Base-by-base conservation (phyloP, 2,329 filamentous ascomycete genomes). In the Berkeleyomyces basicola region DNA sequence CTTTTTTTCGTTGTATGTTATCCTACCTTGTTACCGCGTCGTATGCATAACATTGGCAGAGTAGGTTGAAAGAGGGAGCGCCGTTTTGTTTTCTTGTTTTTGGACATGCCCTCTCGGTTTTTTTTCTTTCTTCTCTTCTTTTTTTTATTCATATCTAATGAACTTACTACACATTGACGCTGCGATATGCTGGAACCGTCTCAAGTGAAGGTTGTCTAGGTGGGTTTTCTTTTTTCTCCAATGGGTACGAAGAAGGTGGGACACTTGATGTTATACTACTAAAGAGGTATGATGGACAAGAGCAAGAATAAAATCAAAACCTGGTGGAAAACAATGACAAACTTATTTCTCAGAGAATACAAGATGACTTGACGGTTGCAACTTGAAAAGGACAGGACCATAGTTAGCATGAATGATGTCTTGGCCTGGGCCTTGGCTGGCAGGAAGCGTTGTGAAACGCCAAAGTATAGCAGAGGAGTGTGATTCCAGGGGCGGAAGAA, bases 371-470 rank as follows among this genome's bases (percentile, higher is more conserved):
- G 23, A 23, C 23, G 23, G 23, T 23, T 23, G 23, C 23, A 23
- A 1, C 23, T 23, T 23, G 23, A 23, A 23, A 1, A 23, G 23
- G 23, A 23, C 23, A 23, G 23, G 23, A 23, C 23, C 23, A 23
- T 23, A 23, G 23, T 23, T 23, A 23, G 23, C 31, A 7, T 53
- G 49, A 4, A 37, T 6, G 14, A 11, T 14, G 4, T 14, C 11
- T 43, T 14, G 42, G 10, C 49, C 23, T 53, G 4, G 4, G 49
- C n/a, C 49, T 58, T 10, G 14, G 16, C 37, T 43, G 7, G 37
- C 11, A 58, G 55, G 55, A 58, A 58, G 55, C 37, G 23, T 58
- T 58, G 55, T 58, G 37, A 58, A 58, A 58, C 55, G 16, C 55
- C 7, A 58, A 37, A 58, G 31, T 16, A 42, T n/a, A 43, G 9